Evolutionary conservation across 768 basidiomycete genomes (phyloP).

Genomic region (Termitomyces sp.): DNA sequence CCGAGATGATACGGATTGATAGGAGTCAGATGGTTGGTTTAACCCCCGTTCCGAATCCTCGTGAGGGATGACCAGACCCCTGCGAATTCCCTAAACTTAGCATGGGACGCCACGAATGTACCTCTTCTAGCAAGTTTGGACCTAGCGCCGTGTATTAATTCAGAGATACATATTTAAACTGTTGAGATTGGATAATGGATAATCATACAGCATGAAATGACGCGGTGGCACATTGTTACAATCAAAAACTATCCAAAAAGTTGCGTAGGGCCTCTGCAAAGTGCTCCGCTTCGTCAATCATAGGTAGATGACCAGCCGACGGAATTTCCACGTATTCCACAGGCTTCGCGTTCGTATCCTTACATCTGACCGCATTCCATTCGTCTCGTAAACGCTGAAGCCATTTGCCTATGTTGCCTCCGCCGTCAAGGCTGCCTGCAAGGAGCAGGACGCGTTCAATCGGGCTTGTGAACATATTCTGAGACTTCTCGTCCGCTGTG

Average conservation of each 20-base stretch:
- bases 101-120: background rate
- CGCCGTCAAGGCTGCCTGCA: slow-evolving; percentile 46
- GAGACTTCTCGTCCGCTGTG: slow-evolving; percentile 8
- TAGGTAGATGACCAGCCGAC: slow-evolving; percentile 45
- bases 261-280: slow-evolving; percentile 33
- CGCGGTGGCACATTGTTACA: background rate
- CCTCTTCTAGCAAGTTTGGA: background rate
- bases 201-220: background rate
- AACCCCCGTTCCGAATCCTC: too few species aligned
- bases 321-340: slow-evolving; percentile 33
- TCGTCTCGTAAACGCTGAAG: slow-evolving; percentile 28
- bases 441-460: slow-evolving; percentile 37
- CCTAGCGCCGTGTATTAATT: background rate
- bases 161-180: background rate
- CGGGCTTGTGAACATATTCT: slow-evolving; percentile 21
- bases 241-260: slow-evolving; percentile 23
- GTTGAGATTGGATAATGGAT: background rate
- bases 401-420: slow-evolving; percentile 39
- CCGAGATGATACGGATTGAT: too few species aligned
- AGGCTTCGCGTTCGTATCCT: slow-evolving; percentile 6
- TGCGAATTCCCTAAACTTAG: background rate
- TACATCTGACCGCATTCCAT: slow-evolving; percentile 16
- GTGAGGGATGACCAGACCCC: too few species aligned
- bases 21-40: too few species aligned
- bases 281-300: slow-evolving; percentile 44